A percentile compares a stretch with the other conserved stretches of the same genome.
These are phyloP conservation scores for Arthrobotrys pseudoclavata DNA, from an alignment of 2,329 filamentous ascomycete species.

Conservation along the genomic window DNA sequence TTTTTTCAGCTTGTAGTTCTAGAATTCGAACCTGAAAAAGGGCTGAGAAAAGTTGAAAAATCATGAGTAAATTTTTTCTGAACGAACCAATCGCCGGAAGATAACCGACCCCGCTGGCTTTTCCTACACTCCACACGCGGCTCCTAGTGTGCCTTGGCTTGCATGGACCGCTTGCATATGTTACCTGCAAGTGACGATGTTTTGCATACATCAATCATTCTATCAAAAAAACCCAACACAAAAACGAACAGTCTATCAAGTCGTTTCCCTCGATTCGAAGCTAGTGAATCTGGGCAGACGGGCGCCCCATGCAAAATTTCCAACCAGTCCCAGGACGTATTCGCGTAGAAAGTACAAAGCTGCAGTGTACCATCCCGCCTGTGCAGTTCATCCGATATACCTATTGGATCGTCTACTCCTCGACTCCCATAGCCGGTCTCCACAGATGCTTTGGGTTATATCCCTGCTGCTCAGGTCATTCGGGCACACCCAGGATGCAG, in stretches of 20 bases:
- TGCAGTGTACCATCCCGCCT: slow-evolving; percentile 59
- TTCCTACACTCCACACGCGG: slow-evolving; percentile 39
- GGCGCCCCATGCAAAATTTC: slow-evolving; percentile 10
- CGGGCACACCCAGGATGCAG: slow-evolving; percentile 55
- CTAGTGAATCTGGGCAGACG: neutral
- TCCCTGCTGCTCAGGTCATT: slow-evolving; percentile 59
- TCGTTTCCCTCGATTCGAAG: slow-evolving; percentile 8
- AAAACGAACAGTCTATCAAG: slow-evolving; percentile 6
- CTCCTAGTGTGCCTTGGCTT: slow-evolving; percentile 58
- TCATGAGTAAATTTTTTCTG: slow-evolving; percentile 35
- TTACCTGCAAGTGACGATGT: slow-evolving; percentile 58
- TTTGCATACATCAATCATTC: slow-evolving; percentile 46
- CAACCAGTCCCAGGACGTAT: slow-evolving; percentile 28
- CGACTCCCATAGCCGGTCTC: slow-evolving; percentile 15
- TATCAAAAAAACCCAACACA: slow-evolving; percentile 36
- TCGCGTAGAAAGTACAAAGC: slow-evolving; percentile 28
- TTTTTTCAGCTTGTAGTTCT: slow-evolving; percentile 8
- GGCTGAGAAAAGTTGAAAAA: slow-evolving; percentile 36
- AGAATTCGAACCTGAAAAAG: slow-evolving; percentile 29
- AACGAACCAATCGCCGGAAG: slow-evolving; percentile 28
- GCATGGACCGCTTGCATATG: slow-evolving; percentile 27
- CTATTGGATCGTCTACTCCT: slow-evolving; percentile 52
- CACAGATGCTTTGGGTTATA: slow-evolving; percentile 48
- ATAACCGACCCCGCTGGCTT: slow-evolving; percentile 25
- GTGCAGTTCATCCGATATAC: slow-evolving; percentile 59